These are phyloP conservation scores for Fistulina hepatica DNA, from an alignment of 1,284 basidiomycete genomes.

Conservation along the genomic window DNA sequence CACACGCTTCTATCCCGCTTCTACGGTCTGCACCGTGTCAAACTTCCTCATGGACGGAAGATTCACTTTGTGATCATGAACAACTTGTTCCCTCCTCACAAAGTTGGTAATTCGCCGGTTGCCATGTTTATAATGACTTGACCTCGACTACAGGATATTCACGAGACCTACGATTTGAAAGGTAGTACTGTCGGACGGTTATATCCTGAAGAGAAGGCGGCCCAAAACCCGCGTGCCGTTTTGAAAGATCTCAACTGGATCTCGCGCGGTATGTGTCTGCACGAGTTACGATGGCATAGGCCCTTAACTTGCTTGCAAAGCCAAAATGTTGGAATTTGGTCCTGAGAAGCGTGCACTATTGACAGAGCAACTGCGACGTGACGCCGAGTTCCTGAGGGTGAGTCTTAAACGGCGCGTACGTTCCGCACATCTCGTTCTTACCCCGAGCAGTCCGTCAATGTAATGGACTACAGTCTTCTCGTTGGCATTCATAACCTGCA, in stretches of 20 bases:
- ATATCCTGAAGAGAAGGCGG: constrained; percentile 80
- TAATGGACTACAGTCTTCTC: constrained; percentile 96
- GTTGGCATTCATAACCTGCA: constrained; percentile 92
- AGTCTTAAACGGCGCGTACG: background rate
- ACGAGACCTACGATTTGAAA: constrained; percentile 97
- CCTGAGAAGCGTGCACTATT: constrained; percentile 89
- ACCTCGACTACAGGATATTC: constrained; percentile 94
- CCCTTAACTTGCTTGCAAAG: too few species aligned
- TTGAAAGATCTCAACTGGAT: constrained; percentile 98
- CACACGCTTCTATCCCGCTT: constrained; percentile 92
- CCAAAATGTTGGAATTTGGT: constrained; percentile 74
- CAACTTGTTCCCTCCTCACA: constrained; percentile 96
- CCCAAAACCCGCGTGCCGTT: constrained; percentile 73
- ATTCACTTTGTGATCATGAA: constrained; percentile 99
- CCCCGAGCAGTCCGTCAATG: too few species aligned
- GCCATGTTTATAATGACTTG: too few species aligned
- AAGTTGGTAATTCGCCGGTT: too few species aligned
- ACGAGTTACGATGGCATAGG: too few species aligned
- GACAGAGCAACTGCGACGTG: constrained; percentile 81
- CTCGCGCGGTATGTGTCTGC: too few species aligned
- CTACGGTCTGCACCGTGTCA: constrained; percentile 95
- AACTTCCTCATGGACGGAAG: constrained; percentile 87
- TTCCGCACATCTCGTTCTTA: background rate
- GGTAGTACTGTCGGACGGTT: constrained; percentile 86
- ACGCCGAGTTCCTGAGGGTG: constrained; percentile 70